Evolutionary conservation across 2,329 filamentous ascomycete genomes (phyloP).

Genomic region (Tolypocladium capitatum): DNA sequence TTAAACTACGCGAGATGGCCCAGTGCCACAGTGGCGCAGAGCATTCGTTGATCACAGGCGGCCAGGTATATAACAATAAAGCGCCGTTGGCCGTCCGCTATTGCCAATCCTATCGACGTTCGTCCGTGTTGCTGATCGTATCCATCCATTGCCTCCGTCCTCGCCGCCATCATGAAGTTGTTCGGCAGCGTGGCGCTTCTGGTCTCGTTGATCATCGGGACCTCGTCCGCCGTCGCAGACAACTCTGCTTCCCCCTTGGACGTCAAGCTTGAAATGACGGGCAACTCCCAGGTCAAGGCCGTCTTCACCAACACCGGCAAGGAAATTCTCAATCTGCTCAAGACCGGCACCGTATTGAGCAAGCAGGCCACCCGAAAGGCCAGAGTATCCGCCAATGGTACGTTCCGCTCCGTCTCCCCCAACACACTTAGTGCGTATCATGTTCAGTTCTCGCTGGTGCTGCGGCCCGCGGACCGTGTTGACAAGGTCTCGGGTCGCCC

Average conservation of each 20-base stretch:
- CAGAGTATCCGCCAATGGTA: conserved; percentile 31
- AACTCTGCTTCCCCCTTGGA: conserved; percentile 23
- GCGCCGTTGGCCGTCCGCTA: no score
- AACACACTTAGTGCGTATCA: no score
- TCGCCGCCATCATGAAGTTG: conserved; percentile 22
- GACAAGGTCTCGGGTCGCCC: no score
- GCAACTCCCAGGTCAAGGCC: conserved; percentile 39
- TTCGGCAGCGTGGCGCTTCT: conserved; percentile 19
- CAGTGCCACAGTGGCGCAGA: no score
- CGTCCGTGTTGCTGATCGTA: no score
- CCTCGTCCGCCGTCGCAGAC: conserved; percentile 14
- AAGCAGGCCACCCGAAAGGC: conserved; percentile 38
- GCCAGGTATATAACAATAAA: no score
- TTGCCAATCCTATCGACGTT: no score
- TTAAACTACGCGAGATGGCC: no score
- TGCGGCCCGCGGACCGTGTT: no score
- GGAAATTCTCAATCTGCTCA: conserved; percentile 34
- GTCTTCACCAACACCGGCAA: conserved; percentile 38
- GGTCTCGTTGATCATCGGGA: conserved; percentile 20
- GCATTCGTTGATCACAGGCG: no score
- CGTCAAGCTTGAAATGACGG: conserved; percentile 31
- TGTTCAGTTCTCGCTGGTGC: no score
- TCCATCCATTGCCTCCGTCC: no score
- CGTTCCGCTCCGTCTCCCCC: conserved; percentile 7
- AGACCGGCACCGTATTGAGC: conserved; percentile 39